Percentiles rank a stretch among this genome's conserved stretches.
phyloP scores from a whole-genome alignment of 2,329 filamentous ascomycete genomes.

The Monilinia laxa region DNA sequence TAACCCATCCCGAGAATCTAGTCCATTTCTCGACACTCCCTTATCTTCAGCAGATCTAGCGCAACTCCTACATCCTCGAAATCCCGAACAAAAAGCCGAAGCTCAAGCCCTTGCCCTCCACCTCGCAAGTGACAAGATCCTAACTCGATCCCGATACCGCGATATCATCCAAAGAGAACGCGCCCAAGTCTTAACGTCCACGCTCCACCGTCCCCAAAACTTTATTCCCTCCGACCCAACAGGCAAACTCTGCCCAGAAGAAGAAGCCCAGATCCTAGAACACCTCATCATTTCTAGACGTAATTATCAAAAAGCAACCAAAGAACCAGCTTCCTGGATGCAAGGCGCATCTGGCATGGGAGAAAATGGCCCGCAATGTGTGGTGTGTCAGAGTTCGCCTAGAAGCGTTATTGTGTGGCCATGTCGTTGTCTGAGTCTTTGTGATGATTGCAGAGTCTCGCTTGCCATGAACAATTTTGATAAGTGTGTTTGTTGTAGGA shows the following conservation, averaged over 20 bases:
- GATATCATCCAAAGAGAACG: conserved; percentile 67
- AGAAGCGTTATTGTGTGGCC: conserved; percentile 94
- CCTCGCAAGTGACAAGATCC: conserved; percentile 65
- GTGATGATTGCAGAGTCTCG: conserved; percentile 91
- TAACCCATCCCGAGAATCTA: conserved; percentile 52
- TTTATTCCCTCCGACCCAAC: conserved; percentile 36
- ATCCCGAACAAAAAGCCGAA: conserved; percentile 74
- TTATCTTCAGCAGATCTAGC: conserved; percentile 70
- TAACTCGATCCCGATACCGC: conserved; percentile 79
- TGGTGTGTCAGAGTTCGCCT: conserved; percentile 85
- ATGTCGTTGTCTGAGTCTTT: conserved; percentile 89
- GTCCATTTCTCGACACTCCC: conserved; percentile 60
- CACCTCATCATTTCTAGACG: conserved; percentile 52
- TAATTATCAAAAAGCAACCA: conserved; percentile 27
- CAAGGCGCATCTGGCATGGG: conserved; percentile 73
- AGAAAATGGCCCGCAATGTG: conserved; percentile 76
- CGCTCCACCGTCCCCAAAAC: conserved; percentile 42
- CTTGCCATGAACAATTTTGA: conserved; percentile 97
- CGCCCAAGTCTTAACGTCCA: conserved; percentile 62
- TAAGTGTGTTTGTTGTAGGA: conserved; percentile 90
- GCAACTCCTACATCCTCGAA: conserved; percentile 76
- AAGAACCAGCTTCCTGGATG: conserved; percentile 55
- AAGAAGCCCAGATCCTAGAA: conserved; percentile 61
- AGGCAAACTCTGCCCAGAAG: conserved; percentile 52
- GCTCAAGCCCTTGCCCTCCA: conserved; percentile 80